phyloP scores from a whole-genome alignment of 1,284 basidiomycete genomes.

The Bjerkandera adusta region DNA sequence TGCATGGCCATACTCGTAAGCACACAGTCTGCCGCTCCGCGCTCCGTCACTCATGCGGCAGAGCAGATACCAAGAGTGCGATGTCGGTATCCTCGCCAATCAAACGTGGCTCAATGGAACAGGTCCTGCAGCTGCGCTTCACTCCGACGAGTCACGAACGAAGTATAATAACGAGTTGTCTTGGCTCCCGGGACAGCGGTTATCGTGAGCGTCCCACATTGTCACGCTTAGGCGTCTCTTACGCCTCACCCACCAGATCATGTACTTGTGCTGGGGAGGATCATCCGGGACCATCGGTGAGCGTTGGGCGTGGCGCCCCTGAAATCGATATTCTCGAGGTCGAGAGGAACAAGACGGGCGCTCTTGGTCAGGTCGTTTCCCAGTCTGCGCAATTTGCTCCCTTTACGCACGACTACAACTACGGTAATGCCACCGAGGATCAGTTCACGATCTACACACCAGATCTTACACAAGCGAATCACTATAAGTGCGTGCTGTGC shows the following conservation, averaged over 20 bases:
- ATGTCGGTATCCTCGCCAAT: conserved; percentile 82
- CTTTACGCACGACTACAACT: conserved; percentile 54
- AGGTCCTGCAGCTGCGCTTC: conserved; percentile 46
- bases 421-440: conserved; percentile 41
- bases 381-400: conserved; percentile 67
- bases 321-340: conserved; percentile 87
- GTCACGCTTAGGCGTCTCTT: neutral
- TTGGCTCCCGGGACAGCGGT: conserved; percentile 47
- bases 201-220: conserved; percentile 34
- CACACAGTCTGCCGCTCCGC: conserved; percentile 19
- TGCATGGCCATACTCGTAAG: conserved; percentile 63
- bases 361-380: conserved; percentile 52
- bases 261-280: conserved; percentile 82
- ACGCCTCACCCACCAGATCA: conserved; percentile 33
- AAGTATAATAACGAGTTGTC: conserved; percentile 46
- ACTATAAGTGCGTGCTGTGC: conserved; percentile 31
- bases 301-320: conserved; percentile 75
- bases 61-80: conserved; percentile 72
- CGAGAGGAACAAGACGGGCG: conserved; percentile 47
- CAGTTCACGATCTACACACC: conserved; percentile 46
- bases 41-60: too few species aligned
- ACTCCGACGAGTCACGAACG: conserved; percentile 41
- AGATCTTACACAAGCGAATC: conserved; percentile 29
- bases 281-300: conserved; percentile 75
- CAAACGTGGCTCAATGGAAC: conserved; percentile 55